phyloP scores from a whole-genome alignment of 2,329 filamentous ascomycete species.

The Pezicula carpinea region DNA sequence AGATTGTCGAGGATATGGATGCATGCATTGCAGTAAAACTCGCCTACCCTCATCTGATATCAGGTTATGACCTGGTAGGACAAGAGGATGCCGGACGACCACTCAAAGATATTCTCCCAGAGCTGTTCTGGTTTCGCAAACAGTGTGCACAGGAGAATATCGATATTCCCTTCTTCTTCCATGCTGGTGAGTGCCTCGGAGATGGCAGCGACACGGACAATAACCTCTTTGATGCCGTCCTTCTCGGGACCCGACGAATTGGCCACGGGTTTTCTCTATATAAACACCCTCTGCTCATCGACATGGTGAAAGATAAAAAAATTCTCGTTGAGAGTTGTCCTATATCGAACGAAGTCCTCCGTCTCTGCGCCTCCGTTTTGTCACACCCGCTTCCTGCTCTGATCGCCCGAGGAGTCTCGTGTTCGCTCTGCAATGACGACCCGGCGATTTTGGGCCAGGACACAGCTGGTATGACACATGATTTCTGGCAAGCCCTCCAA shows the following conservation, averaged over 20 bases:
- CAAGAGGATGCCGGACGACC: conserved; percentile 78
- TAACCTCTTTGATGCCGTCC: conserved; percentile 84
- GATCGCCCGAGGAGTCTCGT: conserved; percentile 77
- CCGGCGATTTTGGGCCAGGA: conserved; percentile 84
- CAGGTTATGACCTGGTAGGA: conserved; percentile 86
- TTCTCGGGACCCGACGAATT: conserved; percentile 83
- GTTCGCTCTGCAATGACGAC: conserved; percentile 85
- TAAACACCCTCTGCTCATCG: conserved; percentile 85
- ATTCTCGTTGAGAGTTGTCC: conserved; percentile 89
- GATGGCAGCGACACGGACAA: conserved; percentile 69
- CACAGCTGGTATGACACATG: conserved; percentile 76
- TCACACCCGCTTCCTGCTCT: conserved; percentile 79
- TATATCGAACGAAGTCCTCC: conserved; percentile 83
- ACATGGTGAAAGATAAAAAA: conserved; percentile 82
- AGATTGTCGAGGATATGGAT: conserved; percentile 78
- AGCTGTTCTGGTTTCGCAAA: conserved; percentile 92
- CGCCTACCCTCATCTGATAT: conserved; percentile 71
- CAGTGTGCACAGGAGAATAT: conserved; percentile 73
- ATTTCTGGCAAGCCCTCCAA: conserved; percentile 91
- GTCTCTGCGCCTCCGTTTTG: conserved; percentile 71
- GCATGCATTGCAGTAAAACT: conserved; percentile 79
- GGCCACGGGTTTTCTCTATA: conserved; percentile 85
- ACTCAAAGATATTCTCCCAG: conserved; percentile 71
- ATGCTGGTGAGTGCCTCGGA: conserved; percentile 84
- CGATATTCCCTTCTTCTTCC: conserved; percentile 91